Conservation (phyloP, 2,329 filamentous ascomycete genomes). For the Ophiostoma populinum region DNA sequence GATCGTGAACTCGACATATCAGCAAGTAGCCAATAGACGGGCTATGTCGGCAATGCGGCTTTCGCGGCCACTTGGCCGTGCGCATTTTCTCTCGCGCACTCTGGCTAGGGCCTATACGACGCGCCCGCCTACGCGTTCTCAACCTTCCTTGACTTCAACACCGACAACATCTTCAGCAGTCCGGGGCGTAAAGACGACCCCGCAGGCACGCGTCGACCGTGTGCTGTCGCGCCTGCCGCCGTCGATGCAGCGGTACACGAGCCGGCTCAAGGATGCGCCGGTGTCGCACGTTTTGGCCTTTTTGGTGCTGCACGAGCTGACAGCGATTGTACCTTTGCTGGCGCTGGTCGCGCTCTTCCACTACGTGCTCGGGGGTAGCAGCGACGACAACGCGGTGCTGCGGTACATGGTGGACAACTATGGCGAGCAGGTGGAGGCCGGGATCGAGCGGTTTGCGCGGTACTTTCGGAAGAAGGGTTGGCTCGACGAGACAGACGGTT, state of each 20-base stretch:
- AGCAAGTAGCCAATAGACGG: too few relatives aligned
- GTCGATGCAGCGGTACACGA: slow-evolving; percentile 52
- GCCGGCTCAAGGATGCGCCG: slow-evolving; percentile 56
- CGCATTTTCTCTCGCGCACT: too few relatives aligned
- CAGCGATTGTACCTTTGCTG: slow-evolving; percentile 65
- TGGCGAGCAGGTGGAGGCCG: slow-evolving; percentile 36
- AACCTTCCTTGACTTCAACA: too few relatives aligned
- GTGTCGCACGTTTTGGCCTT: slow-evolving; percentile 74
- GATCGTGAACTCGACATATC: too few relatives aligned
- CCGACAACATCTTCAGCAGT: too few relatives aligned
- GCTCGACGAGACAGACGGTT: slow-evolving; percentile 37
- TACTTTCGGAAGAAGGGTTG: slow-evolving; percentile 69
- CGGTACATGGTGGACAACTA: slow-evolving; percentile 31
- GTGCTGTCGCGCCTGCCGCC: slow-evolving; percentile 40
- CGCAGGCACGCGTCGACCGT: too few relatives aligned
- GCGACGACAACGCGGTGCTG: slow-evolving; percentile 43
- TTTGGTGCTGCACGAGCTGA: slow-evolving; percentile 79
- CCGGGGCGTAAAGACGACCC: too few relatives aligned
- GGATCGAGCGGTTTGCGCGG: slow-evolving; percentile 55
- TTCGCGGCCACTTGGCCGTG: too few relatives aligned
- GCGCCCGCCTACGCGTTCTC: too few relatives aligned
- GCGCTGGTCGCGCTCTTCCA: slow-evolving; percentile 65
- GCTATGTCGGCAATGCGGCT: too few relatives aligned
- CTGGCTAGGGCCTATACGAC: too few relatives aligned
- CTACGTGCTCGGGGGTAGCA: slow-evolving; percentile 24